phyloP scores from a whole-genome alignment of 2,329 filamentous ascomycete genomes.

The Myriangium duriaei region DNA sequence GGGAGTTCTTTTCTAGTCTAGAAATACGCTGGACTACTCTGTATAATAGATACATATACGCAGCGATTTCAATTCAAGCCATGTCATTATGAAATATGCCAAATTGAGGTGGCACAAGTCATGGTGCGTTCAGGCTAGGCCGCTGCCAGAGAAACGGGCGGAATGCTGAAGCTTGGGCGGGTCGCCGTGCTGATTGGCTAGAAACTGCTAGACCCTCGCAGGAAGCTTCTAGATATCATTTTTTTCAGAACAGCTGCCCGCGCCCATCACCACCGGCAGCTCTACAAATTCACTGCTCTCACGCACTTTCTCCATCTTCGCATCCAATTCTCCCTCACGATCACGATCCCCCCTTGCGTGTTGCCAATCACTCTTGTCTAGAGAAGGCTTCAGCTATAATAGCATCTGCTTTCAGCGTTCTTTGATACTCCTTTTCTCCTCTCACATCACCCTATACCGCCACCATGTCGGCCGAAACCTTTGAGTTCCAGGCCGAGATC shows the following conservation, averaged over 20 bases:
- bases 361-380: too few species aligned
- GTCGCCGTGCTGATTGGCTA: background rate
- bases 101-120: too few species aligned
- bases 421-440: background rate
- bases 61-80: background rate
- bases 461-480: constrained; percentile 81
- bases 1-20: too few species aligned
- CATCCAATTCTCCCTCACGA: background rate
- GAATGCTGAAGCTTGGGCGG: background rate
- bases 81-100: too few species aligned
- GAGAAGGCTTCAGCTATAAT: background rate
- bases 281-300: background rate
- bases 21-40: too few species aligned
- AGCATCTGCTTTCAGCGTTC: background rate
- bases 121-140: too few species aligned
- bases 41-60: background rate
- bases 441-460: constrained; percentile 14
- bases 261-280: background rate
- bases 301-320: background rate
- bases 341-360: too few species aligned
- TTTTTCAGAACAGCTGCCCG: background rate
- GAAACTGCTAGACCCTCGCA: background rate
- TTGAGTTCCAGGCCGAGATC: constrained; percentile 99
- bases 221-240: background rate
- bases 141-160: background rate